phyloP scores from a whole-genome alignment of 306 rosid genomes.

The Cotoneaster glaucophyllus region DNA sequence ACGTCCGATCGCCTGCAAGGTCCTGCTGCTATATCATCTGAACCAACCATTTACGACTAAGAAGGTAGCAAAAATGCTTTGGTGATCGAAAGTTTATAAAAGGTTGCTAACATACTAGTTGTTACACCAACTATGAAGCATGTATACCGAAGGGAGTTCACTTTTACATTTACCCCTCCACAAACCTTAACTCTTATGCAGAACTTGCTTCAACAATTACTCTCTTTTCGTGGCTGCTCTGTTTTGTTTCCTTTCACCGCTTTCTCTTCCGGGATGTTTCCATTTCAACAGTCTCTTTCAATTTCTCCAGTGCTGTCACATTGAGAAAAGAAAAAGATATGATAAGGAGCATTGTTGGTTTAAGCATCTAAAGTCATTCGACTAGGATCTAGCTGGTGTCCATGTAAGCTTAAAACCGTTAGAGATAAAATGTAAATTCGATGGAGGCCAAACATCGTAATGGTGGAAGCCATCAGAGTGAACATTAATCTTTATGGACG shows the following conservation, averaged over 20 bases:
- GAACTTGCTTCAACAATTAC: conserved; percentile 1
- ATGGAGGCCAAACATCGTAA: neutral
- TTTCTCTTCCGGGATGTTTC: conserved; percentile 49
- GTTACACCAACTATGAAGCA: too few relatives aligned
- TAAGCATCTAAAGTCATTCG: conserved; percentile 12
- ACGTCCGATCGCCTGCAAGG: too few relatives aligned
- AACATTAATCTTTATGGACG: neutral
- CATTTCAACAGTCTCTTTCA: conserved; percentile 45
- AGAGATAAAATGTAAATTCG: neutral
- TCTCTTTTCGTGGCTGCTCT: conserved; percentile 2
- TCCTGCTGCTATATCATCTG: too few relatives aligned
- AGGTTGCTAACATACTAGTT: too few relatives aligned
- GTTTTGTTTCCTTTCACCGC: conserved; percentile 19
- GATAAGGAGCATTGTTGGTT: neutral
- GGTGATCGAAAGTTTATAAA: too few relatives aligned
- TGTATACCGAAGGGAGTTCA: too few relatives aligned
- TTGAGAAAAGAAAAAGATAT: neutral
- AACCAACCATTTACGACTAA: too few relatives aligned
- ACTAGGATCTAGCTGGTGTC: neutral
- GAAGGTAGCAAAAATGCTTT: too few relatives aligned
- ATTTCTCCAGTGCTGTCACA: conserved; percentile 56
- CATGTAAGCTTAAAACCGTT: neutral
- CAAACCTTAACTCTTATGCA: neutral
- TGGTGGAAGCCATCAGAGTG: neutral
- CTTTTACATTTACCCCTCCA: too few relatives aligned